A percentile compares a stretch with the other conserved stretches of the same genome.
These are phyloP conservation scores for Sclerotinia trifoliorum DNA, from an alignment of 2,329 filamentous ascomycete genomes.

Conservation along the genomic window DNA sequence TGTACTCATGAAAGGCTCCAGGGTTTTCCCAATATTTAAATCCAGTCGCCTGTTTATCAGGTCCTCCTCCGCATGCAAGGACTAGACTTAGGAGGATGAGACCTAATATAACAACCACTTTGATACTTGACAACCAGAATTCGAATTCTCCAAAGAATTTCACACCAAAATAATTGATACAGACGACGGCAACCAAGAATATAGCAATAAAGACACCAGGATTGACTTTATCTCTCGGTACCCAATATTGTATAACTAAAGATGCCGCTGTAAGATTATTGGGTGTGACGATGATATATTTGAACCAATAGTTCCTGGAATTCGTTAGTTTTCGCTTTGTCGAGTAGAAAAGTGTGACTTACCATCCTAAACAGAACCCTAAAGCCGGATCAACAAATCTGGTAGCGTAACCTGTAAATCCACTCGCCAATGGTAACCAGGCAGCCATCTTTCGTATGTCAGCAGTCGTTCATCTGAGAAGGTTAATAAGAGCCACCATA, in stretches of 20 bases:
- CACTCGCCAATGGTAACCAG: slow-evolving; percentile 74
- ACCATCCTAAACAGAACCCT: slow-evolving; percentile 71
- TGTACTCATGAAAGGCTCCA: slow-evolving; percentile 45
- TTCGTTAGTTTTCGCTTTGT: slow-evolving; percentile 7
- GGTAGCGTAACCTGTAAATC: slow-evolving; percentile 78
- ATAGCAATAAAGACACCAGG: slow-evolving; percentile 77
- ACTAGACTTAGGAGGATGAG: slow-evolving; percentile 65
- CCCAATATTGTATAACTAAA: slow-evolving; percentile 77
- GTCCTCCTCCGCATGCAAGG: slow-evolving; percentile 63
- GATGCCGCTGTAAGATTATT: slow-evolving; percentile 82
- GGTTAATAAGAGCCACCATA: slow-evolving; percentile 23
- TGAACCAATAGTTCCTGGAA: slow-evolving; percentile 38
- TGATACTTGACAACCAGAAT: slow-evolving; percentile 54
- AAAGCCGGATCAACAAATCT: slow-evolving; percentile 79
- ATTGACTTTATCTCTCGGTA: slow-evolving; percentile 61
- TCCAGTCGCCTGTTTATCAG: slow-evolving; percentile 52
- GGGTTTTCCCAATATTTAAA: slow-evolving; percentile 52
- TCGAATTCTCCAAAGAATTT: slow-evolving; percentile 47
- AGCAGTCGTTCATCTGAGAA: slow-evolving; percentile 52
- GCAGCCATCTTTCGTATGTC: slow-evolving; percentile 61
- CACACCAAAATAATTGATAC: slow-evolving; percentile 62
- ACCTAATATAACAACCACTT: slow-evolving; percentile 65
- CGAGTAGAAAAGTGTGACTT: neutral
- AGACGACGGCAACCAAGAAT: slow-evolving; percentile 61
- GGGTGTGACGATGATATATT: slow-evolving; percentile 80